phyloP scores from a whole-genome alignment of 2,329 filamentous ascomycete genomes.

The Chalara sp. region DNA sequence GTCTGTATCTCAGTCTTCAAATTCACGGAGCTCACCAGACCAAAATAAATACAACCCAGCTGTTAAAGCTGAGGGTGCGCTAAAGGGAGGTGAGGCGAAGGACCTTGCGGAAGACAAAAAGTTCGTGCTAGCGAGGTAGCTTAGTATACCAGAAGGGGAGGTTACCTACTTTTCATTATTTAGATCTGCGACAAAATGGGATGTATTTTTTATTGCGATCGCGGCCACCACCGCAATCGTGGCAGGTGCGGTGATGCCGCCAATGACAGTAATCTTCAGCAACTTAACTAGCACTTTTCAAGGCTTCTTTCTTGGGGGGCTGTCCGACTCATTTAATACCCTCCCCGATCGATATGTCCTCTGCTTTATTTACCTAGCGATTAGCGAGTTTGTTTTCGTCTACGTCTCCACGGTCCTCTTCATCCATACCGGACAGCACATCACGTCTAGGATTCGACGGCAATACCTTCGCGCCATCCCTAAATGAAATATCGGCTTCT shows the following conservation, averaged over 20 bases:
- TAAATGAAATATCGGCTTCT: constrained; percentile 82
- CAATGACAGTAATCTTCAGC: constrained; percentile 31
- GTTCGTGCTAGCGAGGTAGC: background rate
- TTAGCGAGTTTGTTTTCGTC: constrained; percentile 67
- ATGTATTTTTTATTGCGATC: background rate
- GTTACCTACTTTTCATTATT: background rate
- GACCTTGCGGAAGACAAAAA: too few relatives aligned
- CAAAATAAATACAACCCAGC: too few relatives aligned
- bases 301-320: constrained; percentile 36
- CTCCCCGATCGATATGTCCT: constrained; percentile 29
- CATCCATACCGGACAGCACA: constrained; percentile 76
- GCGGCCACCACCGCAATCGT: background rate
- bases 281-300: constrained; percentile 36
- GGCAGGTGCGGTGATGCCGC: background rate
- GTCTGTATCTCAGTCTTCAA: too few relatives aligned
- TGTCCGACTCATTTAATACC: constrained; percentile 22
- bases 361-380: constrained; percentile 77
- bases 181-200: background rate
- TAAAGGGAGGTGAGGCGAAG: too few relatives aligned
- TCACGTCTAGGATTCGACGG: constrained; percentile 69
- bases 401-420: constrained; percentile 83
- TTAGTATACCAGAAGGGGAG: background rate
- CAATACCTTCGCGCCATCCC: constrained; percentile 77
- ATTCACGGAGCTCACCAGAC: too few relatives aligned
- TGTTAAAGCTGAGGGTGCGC: too few relatives aligned